Base-by-base conservation (phyloP, 1,284 basidiomycete genomes). In the Cutaneotrichosporon sp. region DNA sequence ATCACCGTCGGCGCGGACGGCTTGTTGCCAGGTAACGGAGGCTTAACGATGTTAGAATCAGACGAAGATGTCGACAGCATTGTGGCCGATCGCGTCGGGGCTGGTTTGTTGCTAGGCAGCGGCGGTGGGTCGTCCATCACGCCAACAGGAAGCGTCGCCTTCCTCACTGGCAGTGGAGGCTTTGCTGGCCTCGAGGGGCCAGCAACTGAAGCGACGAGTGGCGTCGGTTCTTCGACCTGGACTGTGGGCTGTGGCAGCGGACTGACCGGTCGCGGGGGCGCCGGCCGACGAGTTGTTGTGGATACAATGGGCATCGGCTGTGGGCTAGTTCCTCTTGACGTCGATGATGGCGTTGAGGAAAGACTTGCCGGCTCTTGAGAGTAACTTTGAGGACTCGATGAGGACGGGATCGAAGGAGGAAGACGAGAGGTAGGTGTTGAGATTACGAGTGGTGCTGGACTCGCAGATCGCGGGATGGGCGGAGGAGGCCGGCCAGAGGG, bases 11-110 rank as follows among this genome's bases (percentile, higher is more conserved):
- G 60, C 0, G 69, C 52, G 6, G 42, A 26, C 1, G 74, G 73
- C 58, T 70, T 73, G 64, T 72, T 74, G 36, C 61, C 66, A 8
- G 71, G 72, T 32, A 73, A 63, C 2, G 70, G 71, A 0, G 73
- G 72, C 26, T 56, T 56, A 13, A 21, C 3, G 38, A 56, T 21
- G 38, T 22, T 30, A 9, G 57, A 58, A 10, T 49, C 46, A 13
- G 46, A 58, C 18, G 57, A 34, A 8, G 42, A 22, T n/a, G 57
- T 34, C 10, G 57, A 49, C 5, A 49, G 57, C 38, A 30, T 30
- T 6, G 56, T 57, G 7, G 40, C 38, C 16, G 56, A 30, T 14
- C 26, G 22, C 38, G 51, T 14, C 2, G 51, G n/a, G 13, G 32
- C 18, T 8, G 60, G 63, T 10, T 50, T 30, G 14, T 65, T 61